These are phyloP conservation scores for Myochromella boudieri DNA, from an alignment of 768 basidiomycete species.

Conservation along the genomic window DNA sequence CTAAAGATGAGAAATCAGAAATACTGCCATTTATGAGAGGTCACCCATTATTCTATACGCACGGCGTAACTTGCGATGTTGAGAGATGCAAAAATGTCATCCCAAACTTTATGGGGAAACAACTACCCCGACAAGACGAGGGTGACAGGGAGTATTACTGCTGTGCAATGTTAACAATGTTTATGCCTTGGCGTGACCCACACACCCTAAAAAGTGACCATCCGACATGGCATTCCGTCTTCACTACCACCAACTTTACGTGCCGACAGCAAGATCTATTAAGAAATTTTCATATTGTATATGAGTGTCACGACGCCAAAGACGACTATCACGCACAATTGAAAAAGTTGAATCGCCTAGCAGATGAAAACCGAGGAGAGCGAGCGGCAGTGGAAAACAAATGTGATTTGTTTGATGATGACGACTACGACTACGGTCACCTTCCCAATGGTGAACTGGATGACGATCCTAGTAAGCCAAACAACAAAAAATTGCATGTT, in stretches of 20 bases:
- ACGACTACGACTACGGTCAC: too few relatives aligned
- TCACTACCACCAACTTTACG: neutral
- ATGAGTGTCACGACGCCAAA: slow-evolving; percentile 30
- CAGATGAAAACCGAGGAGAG: too few relatives aligned
- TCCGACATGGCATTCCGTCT: neutral
- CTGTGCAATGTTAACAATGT: slow-evolving; percentile 30
- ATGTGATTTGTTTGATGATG: too few relatives aligned
- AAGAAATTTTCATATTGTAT: slow-evolving; percentile 25
- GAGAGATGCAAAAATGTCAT: neutral
- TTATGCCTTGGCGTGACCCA: slow-evolving; percentile 31
- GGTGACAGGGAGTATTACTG: slow-evolving; percentile 33
- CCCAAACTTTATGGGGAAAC: slow-evolving; percentile 29
- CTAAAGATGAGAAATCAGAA: too few relatives aligned
- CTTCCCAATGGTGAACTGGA: too few relatives aligned
- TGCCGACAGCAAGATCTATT: slow-evolving; percentile 8
- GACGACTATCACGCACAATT: slow-evolving; percentile 26
- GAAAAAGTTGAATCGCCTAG: too few relatives aligned
- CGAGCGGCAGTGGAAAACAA: too few relatives aligned
- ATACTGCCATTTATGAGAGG: neutral
- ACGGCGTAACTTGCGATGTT: neutral
- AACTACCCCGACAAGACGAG: slow-evolving; percentile 26
- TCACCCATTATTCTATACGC: neutral
- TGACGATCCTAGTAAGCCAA: too few relatives aligned
- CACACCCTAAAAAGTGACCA: slow-evolving; percentile 21
- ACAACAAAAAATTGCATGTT: too few relatives aligned